Evolutionary conservation across 2,329 filamentous ascomycete species (phyloP).

Genomic region (Phialophora verrucosa): DNA sequence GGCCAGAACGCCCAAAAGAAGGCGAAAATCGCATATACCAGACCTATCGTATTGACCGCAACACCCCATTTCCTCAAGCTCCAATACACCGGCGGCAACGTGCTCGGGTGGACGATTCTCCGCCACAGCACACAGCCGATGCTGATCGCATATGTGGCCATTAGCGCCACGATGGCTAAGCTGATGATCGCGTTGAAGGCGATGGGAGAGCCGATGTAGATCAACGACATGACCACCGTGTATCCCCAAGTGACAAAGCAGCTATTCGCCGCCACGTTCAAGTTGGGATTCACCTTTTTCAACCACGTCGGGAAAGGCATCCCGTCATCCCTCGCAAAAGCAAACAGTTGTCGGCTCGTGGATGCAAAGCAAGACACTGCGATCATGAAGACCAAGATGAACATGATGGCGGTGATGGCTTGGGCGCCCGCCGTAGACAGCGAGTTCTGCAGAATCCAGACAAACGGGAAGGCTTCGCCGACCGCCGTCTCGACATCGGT

Average conservation of each 20-base stretch:
- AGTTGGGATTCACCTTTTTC: conserved; percentile 29
- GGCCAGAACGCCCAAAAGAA: conserved; percentile 60
- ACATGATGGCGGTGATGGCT: conserved; percentile 50
- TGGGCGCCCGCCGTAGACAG: conserved; percentile 41
- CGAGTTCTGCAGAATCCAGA: conserved; percentile 54
- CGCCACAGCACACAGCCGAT: conserved; percentile 54
- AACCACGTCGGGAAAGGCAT: conserved; percentile 52
- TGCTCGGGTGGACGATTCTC: conserved; percentile 47
- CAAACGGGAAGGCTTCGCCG: conserved; percentile 51
- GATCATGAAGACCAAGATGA: conserved; percentile 48
- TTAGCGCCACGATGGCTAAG: conserved; percentile 54
- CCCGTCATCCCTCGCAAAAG: conserved; percentile 53
- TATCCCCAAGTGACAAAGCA: conserved; percentile 30
- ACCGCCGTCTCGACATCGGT: conserved; percentile 46
- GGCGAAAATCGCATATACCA: conserved; percentile 45
- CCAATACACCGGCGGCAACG: conserved; percentile 51
- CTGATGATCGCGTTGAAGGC: conserved; percentile 46
- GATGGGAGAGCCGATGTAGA: conserved; percentile 35
- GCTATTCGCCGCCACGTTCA: conserved; percentile 34
- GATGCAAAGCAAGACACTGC: conserved; percentile 48
- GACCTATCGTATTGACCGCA: conserved; percentile 45
- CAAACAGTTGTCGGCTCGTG: conserved; percentile 50
- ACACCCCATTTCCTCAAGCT: conserved; percentile 48
- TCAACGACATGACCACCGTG: conserved; percentile 27
- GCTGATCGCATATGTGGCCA: conserved; percentile 58